A percentile compares a stretch with the other conserved stretches of the same genome.
These are phyloP conservation scores for Corymbia calophylla DNA, from an alignment of 441 rosid species.

Conservation along the genomic window DNA sequence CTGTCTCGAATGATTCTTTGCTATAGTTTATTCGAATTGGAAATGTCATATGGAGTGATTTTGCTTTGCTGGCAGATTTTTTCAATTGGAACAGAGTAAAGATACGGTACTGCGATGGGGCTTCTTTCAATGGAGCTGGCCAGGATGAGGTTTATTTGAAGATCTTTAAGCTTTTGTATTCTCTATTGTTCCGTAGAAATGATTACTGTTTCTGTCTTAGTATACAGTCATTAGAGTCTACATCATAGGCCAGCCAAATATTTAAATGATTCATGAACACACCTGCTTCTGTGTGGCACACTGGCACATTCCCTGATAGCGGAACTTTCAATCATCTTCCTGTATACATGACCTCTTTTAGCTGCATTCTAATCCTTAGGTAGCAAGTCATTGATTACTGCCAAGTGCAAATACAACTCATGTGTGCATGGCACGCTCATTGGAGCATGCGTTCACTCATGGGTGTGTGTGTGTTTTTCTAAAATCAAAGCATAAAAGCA, in stretches of 20 bases:
- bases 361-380: neutral
- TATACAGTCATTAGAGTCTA: neutral
- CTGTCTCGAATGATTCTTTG: neutral
- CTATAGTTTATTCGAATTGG: neutral
- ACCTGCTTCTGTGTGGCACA: neutral
- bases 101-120: constrained; percentile 62
- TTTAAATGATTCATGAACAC: neutral
- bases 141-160: constrained; percentile 38
- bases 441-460: neutral
- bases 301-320: neutral
- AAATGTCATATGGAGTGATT: neutral
- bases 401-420: neutral
- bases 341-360: neutral
- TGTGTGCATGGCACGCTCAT: neutral
- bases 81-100: constrained; percentile 61
- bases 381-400: neutral
- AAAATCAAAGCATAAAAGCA: neutral
- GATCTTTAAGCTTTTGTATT: neutral
- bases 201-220: neutral
- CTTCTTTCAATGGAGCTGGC: constrained; percentile 50
- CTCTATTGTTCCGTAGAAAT: neutral
- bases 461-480: neutral
- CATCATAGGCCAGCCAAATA: neutral
- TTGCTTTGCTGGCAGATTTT: constrained; percentile 27
- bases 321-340: neutral